phyloP scores from a whole-genome alignment of 2,329 filamentous ascomycete genomes.

The Pseudocercospora crystallina region DNA sequence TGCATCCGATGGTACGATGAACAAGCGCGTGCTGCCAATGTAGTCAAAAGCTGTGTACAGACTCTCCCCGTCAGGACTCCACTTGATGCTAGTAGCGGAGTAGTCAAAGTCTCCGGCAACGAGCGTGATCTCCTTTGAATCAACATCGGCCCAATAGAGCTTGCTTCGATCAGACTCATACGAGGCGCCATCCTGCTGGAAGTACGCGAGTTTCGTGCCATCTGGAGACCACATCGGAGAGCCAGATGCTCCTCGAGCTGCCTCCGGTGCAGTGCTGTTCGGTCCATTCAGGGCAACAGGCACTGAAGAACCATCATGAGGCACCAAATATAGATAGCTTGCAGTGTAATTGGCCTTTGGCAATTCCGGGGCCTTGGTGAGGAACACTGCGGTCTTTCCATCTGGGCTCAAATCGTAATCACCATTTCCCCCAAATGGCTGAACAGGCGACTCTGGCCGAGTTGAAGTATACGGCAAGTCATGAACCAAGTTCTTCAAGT shows the following conservation, averaged over 20 bases:
- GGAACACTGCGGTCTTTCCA: constrained; percentile 26
- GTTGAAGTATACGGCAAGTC: constrained; percentile 27
- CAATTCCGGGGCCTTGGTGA: constrained; percentile 27
- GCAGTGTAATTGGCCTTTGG: constrained; percentile 27
- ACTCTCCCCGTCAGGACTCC: constrained; percentile 19
- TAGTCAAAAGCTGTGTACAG: constrained; percentile 25
- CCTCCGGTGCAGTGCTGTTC: constrained; percentile 22
- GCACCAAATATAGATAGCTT: constrained; percentile 28
- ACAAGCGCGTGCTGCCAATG: constrained; percentile 24
- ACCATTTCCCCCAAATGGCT: constrained; percentile 21
- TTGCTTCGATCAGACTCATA: constrained; percentile 28
- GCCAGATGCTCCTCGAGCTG: constrained; percentile 25
- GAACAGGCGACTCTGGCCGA: constrained; percentile 25
- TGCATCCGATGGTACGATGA: constrained; percentile 26
- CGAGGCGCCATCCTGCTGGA: constrained; percentile 26
- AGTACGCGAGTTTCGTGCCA: constrained; percentile 24
- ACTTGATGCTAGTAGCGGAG: constrained; percentile 20
- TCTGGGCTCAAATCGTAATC: constrained; percentile 29
- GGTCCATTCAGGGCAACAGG: constrained; percentile 28
- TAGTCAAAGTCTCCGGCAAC: constrained; percentile 26
- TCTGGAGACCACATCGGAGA: constrained; percentile 24
- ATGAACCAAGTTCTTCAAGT: constrained; percentile 24
- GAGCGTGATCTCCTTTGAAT: constrained; percentile 21
- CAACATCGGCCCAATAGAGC: constrained; percentile 26
- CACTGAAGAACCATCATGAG: constrained; percentile 28